Conservation (phyloP, 768 basidiomycete genomes). For the Zangia roseola region DNA sequence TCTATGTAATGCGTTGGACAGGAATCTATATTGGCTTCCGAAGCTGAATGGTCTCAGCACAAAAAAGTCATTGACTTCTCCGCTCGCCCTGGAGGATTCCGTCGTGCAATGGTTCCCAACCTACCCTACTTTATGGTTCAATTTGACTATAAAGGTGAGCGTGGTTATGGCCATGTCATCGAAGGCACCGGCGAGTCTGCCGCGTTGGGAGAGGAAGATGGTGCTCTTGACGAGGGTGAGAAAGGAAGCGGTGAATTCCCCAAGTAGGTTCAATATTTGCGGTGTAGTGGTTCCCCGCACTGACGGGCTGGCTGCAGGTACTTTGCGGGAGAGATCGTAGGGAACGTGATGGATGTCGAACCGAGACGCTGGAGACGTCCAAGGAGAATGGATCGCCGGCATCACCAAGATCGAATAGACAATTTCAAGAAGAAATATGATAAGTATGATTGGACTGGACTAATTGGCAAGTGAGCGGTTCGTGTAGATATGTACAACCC, state of each 20-base stretch:
- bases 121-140: constrained; percentile 99
- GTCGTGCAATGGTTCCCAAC: constrained; percentile 93
- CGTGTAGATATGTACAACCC: neutral
- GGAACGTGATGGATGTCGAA: constrained; percentile 85
- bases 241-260: constrained; percentile 93
- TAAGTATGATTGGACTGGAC: constrained; percentile 77
- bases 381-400: constrained; percentile 63
- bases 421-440: constrained; percentile 75
- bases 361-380: constrained; percentile 85
- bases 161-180: constrained; percentile 97
- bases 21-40: constrained; percentile 93
- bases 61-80: constrained; percentile 96
- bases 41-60: constrained; percentile 98
- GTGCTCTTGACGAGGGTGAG: constrained; percentile 77
- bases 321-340: constrained; percentile 94
- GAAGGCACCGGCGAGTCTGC: constrained; percentile 78
- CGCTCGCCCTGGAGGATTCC: constrained; percentile 86
- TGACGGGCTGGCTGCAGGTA: constrained; percentile 52
- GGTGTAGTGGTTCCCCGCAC: neutral
- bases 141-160: constrained; percentile 97
- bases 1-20: constrained; percentile 27
- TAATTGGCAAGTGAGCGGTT: constrained; percentile 47
- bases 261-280: constrained; percentile 45
- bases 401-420: constrained; percentile 67
- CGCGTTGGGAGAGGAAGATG: constrained; percentile 59